Percentiles rank a stretch among this genome's conserved stretches.
These are phyloP conservation scores for Aspergillus luchuensis DNA, from an alignment of 2,329 filamentous ascomycete species.

Conservation along the genomic window DNA sequence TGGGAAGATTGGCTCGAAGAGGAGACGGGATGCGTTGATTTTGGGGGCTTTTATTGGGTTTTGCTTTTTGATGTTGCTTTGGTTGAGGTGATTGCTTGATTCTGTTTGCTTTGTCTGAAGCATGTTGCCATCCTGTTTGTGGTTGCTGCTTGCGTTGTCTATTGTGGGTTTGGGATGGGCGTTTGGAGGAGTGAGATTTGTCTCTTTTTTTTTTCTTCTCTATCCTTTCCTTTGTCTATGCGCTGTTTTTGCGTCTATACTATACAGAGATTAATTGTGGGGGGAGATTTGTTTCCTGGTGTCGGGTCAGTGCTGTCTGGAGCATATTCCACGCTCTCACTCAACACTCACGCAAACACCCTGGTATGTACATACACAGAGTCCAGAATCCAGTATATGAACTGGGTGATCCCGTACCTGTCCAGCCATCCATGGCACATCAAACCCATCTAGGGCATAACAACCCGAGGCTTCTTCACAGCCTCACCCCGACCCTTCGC, in stretches of 20 bases:
- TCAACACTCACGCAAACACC: conserved; percentile 8
- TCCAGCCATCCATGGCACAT: background rate
- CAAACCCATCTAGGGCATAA: conserved; percentile 15
- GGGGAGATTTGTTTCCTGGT: background rate
- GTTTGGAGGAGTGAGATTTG: conserved; percentile 8
- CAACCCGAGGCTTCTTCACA: conserved; percentile 23
- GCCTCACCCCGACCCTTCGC: conserved; percentile 1
- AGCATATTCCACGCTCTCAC: conserved; percentile 19
- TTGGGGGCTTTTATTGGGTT: conserved; percentile 88
- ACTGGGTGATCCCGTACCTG: no score
- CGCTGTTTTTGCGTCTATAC: background rate
- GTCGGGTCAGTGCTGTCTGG: conserved; percentile 6
- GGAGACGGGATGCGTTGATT: conserved; percentile 91
- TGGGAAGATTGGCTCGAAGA: conserved; percentile 88
- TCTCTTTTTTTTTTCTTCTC: background rate
- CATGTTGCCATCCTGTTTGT: conserved; percentile 1
- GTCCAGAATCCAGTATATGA: background rate
- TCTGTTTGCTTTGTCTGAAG: conserved; percentile 11
- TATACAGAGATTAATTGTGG: conserved; percentile 21
- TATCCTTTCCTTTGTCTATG: background rate
- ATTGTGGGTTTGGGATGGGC: conserved; percentile 13
- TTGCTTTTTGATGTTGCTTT: conserved; percentile 85
- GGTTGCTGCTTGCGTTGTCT: conserved; percentile 4
- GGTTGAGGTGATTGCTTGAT: conserved; percentile 61
- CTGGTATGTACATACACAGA: conserved; percentile 16